Conservation (phyloP, 306 rosid genomes). For the Trifolium pratense region DNA sequence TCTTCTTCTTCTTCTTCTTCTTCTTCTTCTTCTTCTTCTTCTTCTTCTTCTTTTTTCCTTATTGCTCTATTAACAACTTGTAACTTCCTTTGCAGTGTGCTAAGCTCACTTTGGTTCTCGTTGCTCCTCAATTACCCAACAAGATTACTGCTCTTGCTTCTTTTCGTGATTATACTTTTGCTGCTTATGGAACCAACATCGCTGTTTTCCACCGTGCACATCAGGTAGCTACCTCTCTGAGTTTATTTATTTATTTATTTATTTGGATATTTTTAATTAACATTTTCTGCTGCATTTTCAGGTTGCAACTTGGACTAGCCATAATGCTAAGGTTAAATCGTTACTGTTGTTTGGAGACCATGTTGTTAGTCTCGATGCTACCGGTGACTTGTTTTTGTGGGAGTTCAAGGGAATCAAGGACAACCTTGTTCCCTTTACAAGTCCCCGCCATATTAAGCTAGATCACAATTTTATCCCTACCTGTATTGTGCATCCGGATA, state of each 20-base stretch:
- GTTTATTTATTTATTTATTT: too few species aligned
- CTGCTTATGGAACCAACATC: slow-evolving; percentile 67
- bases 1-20: too few species aligned
- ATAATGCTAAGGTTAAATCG: slow-evolving; percentile 68
- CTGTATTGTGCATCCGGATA: slow-evolving; percentile 90
- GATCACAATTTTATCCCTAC: slow-evolving; percentile 58
- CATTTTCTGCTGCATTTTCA: slow-evolving; percentile 30
- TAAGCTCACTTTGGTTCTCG: slow-evolving; percentile 75
- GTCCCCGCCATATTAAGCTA: slow-evolving; percentile 51
- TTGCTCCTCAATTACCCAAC: slow-evolving; percentile 83
- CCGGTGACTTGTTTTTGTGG: slow-evolving; percentile 77
- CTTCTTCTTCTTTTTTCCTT: background rate
- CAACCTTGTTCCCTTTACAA: slow-evolving; percentile 55
- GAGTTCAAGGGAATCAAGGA: slow-evolving; percentile 70
- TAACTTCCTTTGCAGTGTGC: slow-evolving; percentile 65
- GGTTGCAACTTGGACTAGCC: slow-evolving; percentile 84
- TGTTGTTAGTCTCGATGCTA: slow-evolving; percentile 68
- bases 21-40: too few species aligned
- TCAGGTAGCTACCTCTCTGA: slow-evolving; percentile 57
- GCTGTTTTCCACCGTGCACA: slow-evolving; percentile 85
- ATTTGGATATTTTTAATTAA: slow-evolving; percentile 5
- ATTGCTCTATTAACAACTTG: background rate
- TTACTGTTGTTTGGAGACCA: slow-evolving; percentile 84
- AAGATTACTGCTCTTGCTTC: slow-evolving; percentile 92
- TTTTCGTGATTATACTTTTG: slow-evolving; percentile 79